These are phyloP conservation scores for Metschnikowia henanensis DNA, from an alignment of 805 yeast genomes.

Conservation along the genomic window DNA sequence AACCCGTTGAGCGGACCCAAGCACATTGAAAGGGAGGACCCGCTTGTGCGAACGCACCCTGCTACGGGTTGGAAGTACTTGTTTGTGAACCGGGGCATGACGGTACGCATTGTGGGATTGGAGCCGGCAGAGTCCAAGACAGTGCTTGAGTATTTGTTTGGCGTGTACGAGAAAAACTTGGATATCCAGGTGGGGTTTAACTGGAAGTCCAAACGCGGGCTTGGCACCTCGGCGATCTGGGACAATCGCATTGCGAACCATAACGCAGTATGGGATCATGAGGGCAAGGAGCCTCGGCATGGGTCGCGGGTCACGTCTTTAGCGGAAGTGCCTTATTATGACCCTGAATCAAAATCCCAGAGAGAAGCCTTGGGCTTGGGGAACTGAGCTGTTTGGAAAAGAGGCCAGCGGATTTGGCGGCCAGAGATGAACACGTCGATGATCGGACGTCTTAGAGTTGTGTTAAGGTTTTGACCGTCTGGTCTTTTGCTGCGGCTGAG, in stretches of 20 bases:
- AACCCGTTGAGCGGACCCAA: slow-evolving; percentile 29
- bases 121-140: slow-evolving; percentile 22
- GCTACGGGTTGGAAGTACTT: slow-evolving; percentile 31
- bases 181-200: slow-evolving; percentile 42
- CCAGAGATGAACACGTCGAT: too few species aligned
- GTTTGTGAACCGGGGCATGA: slow-evolving; percentile 27
- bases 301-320: slow-evolving; percentile 42
- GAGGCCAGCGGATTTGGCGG: too few species aligned
- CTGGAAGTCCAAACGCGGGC: slow-evolving; percentile 23
- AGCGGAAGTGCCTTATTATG: slow-evolving; percentile 53
- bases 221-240: slow-evolving; percentile 55
- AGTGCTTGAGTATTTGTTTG: slow-evolving; percentile 9
- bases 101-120: slow-evolving; percentile 8
- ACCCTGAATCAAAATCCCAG: slow-evolving; percentile 48
- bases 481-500: too few species aligned
- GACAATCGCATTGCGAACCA: slow-evolving; percentile 57
- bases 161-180: slow-evolving; percentile 29
- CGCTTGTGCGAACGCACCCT: slow-evolving; percentile 28
- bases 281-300: slow-evolving; percentile 36
- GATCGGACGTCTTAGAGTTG: too few species aligned
- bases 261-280: slow-evolving; percentile 51
- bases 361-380: slow-evolving; percentile 32
- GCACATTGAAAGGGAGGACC: slow-evolving; percentile 26
- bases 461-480: too few species aligned
- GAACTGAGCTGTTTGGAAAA: neutral